Base-by-base conservation (phyloP, 352 stramenopile species). In the Phytophthora sp. region DNA sequence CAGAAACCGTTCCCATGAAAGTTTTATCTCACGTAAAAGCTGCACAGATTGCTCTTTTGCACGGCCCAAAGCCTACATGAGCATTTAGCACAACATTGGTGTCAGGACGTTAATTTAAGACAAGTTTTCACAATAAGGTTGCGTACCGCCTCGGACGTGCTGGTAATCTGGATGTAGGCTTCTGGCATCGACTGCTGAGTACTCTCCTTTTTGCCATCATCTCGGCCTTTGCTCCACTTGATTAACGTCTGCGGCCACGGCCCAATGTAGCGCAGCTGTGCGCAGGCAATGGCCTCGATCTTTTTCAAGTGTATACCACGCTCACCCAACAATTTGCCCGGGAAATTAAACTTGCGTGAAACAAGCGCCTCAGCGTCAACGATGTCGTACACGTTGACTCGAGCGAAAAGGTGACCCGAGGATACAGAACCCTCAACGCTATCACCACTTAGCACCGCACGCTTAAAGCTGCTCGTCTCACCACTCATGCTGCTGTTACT, bases 221-320 rank as follows among this genome's bases (percentile, higher is more conserved):
- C 24, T 12, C 58, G 49, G 15, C 46, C 52, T 21, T 69, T 75
- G 41, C 66, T 73, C 35, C 59, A 65, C 18, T 71, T 69, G 13
- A n/a, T 35, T 15, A 76, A 45, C 7, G 68, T 58, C 24, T 72
- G 56, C 4, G 68, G 59, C 71, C 70, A 82, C 33, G 66, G 76
- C 13, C 74, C 74, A 62, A 79, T 76, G 70, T 88, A 89, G 16
- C 76, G 74, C 45, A 89, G 52, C 46, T 89, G 77, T 13, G 79
- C 79, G 52, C 77, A 89, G 4, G 74, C 71, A 47, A 82, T 76
- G 11, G 74, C 74, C 55, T 86, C 76, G 38, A 86, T 82, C 33
- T 73, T 79, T 69, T 93, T 93, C 26, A 91, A 57, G 56, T 90
- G 63, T 15, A 93, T 76, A 1, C 77, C 84, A 11, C 82, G 71